phyloP scores from a whole-genome alignment of 1,284 basidiomycete genomes.

The Erythrobasidium hasegawianum region DNA sequence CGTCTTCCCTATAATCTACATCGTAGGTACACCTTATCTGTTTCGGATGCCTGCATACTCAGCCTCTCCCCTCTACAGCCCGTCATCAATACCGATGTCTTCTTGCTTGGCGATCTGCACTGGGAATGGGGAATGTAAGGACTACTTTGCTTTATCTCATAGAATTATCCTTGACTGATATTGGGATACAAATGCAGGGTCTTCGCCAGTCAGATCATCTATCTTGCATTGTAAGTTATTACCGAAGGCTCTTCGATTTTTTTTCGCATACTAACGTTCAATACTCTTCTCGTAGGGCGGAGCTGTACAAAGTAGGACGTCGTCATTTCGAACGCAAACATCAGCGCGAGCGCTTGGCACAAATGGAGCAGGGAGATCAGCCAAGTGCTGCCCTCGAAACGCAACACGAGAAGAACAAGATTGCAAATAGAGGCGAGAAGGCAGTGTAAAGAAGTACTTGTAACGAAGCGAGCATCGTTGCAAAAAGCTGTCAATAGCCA shows the following conservation, averaged over 20 bases:
- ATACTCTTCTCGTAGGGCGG: constrained; percentile 11
- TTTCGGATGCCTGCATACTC: background rate
- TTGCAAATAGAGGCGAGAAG: constrained; percentile 8
- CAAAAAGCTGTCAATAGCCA: too few relatives aligned
- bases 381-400: constrained; percentile 16
- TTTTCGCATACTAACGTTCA: background rate
- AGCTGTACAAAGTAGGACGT: constrained; percentile 46
- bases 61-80: constrained; percentile 22
- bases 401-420: constrained; percentile 16
- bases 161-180: background rate
- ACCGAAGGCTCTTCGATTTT: background rate
- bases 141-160: background rate
- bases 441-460: constrained; percentile 7
- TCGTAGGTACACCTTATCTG: constrained; percentile 41
- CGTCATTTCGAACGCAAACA: constrained; percentile 37
- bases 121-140: constrained; percentile 48
- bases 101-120: constrained; percentile 45
- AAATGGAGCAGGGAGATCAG: constrained; percentile 16
- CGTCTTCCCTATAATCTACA: constrained; percentile 57
- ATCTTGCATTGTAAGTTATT: constrained; percentile 24
- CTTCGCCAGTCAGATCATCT: constrained; percentile 43
- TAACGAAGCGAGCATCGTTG: too few relatives aligned
- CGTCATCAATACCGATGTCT: constrained; percentile 48
- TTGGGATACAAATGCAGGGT: constrained; percentile 34
- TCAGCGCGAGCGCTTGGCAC: constrained; percentile 14